Base-by-base conservation (phyloP, 352 stramenopile genomes). In the Globisporangium camurandrum region DNA sequence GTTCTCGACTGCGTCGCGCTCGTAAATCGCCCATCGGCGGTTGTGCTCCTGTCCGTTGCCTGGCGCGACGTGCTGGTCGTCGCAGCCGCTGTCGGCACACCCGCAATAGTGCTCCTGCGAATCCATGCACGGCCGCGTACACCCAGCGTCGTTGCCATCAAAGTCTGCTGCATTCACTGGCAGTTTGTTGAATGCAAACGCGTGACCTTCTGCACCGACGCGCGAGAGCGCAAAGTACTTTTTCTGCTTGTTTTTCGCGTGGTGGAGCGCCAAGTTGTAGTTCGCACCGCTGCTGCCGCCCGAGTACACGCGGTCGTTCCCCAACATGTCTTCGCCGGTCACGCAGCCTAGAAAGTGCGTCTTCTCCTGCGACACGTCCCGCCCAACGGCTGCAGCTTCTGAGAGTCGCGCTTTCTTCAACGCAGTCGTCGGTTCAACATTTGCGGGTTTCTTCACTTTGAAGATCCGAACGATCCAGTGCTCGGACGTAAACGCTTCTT, bases 401-500 rank as follows among this genome's bases (percentile, higher is more conserved):
- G 64, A 74, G 38, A 86, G 33, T 16, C 75, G 72, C 23, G 67
- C 70, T 58, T 81, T 79, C 66, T 82, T 84, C 23, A 86, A 59
- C 34, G 69, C 69, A 20, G 69, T 85, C 34, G 71, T 90, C 12
- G 79, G 53, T 53, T 90, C 75, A n/a, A 93, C 78, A 52, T 86
- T 88, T 5, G 79, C 62, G 62, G 80, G 72, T 61, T 88, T 90
- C 70, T 96, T 95, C n/a, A 97, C 87, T 67, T 93, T 93, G 67
- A 87, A 98, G 51, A 98, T 97, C 57, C 92, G 87, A 42, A 97
- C 88, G 44, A 97, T 97, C 88, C 91, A 97, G 69, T 97, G 87
- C 66, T 97, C 86, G n/a, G 82, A 96, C 53, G 86, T 97, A 62
- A 97, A 98, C 2, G 86, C 87, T 59, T 97, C 88, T 56, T 97